phyloP scores from a whole-genome alignment of 1,139 yeast genomes.

The Candida gigantensis region DNA sequence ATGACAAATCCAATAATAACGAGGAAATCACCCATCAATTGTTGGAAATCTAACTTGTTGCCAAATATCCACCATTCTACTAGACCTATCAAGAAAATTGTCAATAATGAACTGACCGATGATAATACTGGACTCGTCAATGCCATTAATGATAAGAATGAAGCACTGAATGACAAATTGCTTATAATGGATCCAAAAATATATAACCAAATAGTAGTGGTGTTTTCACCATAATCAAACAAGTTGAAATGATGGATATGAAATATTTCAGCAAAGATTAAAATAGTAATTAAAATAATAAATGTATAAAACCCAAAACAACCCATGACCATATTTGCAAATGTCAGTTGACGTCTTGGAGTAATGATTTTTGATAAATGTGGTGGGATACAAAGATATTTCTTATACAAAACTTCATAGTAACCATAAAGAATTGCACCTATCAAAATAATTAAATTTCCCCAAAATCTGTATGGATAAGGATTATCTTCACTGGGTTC shows the following conservation, averaged over 20 bases:
- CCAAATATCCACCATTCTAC: slow-evolving; percentile 77
- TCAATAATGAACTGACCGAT: slow-evolving; percentile 76
- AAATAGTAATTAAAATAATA: slow-evolving; percentile 46
- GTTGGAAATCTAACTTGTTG: slow-evolving; percentile 48
- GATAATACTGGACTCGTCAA: slow-evolving; percentile 85
- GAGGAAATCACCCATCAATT: slow-evolving; percentile 55
- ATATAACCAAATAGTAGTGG: slow-evolving; percentile 42
- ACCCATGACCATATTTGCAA: slow-evolving; percentile 50
- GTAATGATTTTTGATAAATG: slow-evolving; percentile 46
- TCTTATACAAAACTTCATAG: slow-evolving; percentile 82
- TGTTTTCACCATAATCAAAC: slow-evolving; percentile 46
- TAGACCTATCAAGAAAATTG: slow-evolving; percentile 77
- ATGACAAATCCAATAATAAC: slow-evolving; percentile 69
- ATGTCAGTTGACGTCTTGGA: slow-evolving; percentile 49
- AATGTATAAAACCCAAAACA: slow-evolving; percentile 64
- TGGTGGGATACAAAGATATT: slow-evolving; percentile 70
- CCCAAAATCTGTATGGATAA: slow-evolving; percentile 66
- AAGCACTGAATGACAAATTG: slow-evolving; percentile 69
- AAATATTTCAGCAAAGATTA: slow-evolving; percentile 52
- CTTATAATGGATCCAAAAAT: slow-evolving; percentile 55
- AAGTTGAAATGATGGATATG: slow-evolving; percentile 62
- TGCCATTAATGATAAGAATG: slow-evolving; percentile 78
- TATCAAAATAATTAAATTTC: slow-evolving; percentile 67
- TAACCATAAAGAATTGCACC: slow-evolving; percentile 88
- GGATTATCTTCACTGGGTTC: slow-evolving; percentile 18